Evolutionary conservation across 106 monocot genomes (phyloP).

Genomic region (Dioscorea dumetorum): DNA sequence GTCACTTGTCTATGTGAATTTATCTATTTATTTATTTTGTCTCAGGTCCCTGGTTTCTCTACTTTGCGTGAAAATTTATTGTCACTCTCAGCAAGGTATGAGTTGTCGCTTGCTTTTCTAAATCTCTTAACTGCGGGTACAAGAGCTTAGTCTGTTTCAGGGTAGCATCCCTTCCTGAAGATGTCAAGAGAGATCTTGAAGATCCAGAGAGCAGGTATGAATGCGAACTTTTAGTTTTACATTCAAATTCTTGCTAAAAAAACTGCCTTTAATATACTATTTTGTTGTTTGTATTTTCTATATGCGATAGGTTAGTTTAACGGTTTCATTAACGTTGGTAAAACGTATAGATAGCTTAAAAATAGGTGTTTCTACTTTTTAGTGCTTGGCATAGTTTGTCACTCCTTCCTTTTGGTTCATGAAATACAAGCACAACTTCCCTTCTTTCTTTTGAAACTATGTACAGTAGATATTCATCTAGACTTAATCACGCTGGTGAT

Average conservation of each 20-base stretch:
- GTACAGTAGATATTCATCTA: too few species aligned
- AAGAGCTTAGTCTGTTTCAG: slow-evolving; percentile 11
- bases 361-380: too few species aligned
- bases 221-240: not conserved
- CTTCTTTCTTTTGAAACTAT: too few species aligned
- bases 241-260: not conserved
- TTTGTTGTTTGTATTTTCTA: too few species aligned
- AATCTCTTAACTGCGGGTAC: not conserved
- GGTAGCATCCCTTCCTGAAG: slow-evolving; percentile 64
- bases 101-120: not conserved
- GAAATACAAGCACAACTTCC: too few species aligned
- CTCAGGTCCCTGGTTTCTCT: slow-evolving; percentile 67
- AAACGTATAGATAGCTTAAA: too few species aligned
- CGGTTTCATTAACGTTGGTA: too few species aligned
- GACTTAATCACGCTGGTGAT: too few species aligned
- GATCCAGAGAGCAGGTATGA: slow-evolving; percentile 91
- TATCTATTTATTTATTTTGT: slow-evolving; percentile 1
- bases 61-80: slow-evolving; percentile 54
- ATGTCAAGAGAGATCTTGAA: slow-evolving; percentile 64
- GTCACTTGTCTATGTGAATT: not conserved
- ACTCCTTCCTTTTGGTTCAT: too few species aligned
- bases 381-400: too few species aligned
- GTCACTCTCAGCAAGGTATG: slow-evolving; percentile 63
- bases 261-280: too few species aligned
- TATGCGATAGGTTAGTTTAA: too few species aligned